Evolutionary conservation across 1,284 basidiomycete genomes (phyloP), one percentile per base, ranked within the genome.

Genomic region (Singerocomus inundabilis): DNA sequence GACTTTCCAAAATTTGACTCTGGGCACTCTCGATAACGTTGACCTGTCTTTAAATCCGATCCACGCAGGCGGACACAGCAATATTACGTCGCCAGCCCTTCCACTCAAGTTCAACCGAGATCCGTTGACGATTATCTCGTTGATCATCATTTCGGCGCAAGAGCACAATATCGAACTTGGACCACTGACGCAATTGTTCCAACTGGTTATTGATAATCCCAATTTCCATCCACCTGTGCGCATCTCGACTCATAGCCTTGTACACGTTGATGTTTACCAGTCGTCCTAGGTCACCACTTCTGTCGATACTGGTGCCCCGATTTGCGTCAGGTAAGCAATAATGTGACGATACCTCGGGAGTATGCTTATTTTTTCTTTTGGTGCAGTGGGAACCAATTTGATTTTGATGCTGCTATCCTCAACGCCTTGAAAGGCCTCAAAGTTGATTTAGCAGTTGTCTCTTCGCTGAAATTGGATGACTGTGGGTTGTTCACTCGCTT

Each of bases 91-190:
- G 5, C 77, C 74, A 24, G 59, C 66, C 11, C 69, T 91, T 44
- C 82, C 83, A 24, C 74, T 91, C 58, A 64, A 79, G 28, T 85
- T 88, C 68, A 83, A 89, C 63, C 61, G 84, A 34, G 74, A 89
- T 57, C 84, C 85, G 0, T 59, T 77, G 36, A 74, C 73, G 5
- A 84, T 89, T 56, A 82, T 91, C 49, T 64, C 77, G 42, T 70
- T 91, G 49, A 70, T 91, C 41, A 60, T 72, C 12, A 67, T 72
- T 15, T 76, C 81, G 11, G 79, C 85, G 3, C 69, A 78, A 51
- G 69, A 78, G 48, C 81, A 81, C 50, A 70, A 71, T 11, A 80
- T 85, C 33, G 71, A 82, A 49, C 72, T 91, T 7, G 88, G 87
- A 1, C 85, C 86, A 8, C 71, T 91, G 48, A 65, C 72, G 10